Conservation (phyloP, 768 basidiomycete species). For the Serendipita sp. region DNA sequence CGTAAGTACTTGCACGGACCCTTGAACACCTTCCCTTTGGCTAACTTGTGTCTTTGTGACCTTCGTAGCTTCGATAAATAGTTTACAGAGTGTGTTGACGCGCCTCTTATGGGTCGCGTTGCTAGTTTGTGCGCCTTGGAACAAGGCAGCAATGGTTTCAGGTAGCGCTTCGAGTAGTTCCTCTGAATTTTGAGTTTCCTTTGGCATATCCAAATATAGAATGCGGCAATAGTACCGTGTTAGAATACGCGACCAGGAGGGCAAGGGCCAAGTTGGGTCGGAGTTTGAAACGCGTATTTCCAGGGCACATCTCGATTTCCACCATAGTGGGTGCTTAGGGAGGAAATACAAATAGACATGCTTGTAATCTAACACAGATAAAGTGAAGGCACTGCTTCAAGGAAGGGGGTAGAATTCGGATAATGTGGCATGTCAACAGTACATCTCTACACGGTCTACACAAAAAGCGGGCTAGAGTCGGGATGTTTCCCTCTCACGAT, state of each 20-base stretch:
- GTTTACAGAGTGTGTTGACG: slow-evolving; percentile 59
- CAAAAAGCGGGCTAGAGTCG: too few species aligned
- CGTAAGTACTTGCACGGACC: slow-evolving; percentile 27
- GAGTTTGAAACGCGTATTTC: not conserved
- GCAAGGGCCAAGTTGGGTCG: not conserved
- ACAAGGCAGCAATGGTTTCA: slow-evolving; percentile 40
- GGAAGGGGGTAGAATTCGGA: too few species aligned
- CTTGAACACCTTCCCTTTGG: slow-evolving; percentile 23
- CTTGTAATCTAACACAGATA: too few species aligned
- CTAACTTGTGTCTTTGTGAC: slow-evolving; percentile 26
- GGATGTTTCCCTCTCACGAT: too few species aligned
- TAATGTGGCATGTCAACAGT: too few species aligned
- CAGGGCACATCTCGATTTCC: too few species aligned
- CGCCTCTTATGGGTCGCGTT: slow-evolving; percentile 82
- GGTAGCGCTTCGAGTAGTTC: not conserved
- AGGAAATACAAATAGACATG: too few species aligned
- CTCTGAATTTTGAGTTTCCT: not conserved
- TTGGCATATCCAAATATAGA: not conserved
- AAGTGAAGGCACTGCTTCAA: too few species aligned
- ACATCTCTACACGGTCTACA: too few species aligned
- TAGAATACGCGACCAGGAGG: too few species aligned
- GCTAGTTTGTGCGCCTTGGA: slow-evolving; percentile 60
- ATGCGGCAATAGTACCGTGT: too few species aligned
- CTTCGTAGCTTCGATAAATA: slow-evolving; percentile 48
- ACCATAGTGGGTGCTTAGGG: too few species aligned